These are phyloP conservation scores for Solanum pimpinellifolium DNA, from an alignment of 257 asterid species.

Conservation along the genomic window DNA sequence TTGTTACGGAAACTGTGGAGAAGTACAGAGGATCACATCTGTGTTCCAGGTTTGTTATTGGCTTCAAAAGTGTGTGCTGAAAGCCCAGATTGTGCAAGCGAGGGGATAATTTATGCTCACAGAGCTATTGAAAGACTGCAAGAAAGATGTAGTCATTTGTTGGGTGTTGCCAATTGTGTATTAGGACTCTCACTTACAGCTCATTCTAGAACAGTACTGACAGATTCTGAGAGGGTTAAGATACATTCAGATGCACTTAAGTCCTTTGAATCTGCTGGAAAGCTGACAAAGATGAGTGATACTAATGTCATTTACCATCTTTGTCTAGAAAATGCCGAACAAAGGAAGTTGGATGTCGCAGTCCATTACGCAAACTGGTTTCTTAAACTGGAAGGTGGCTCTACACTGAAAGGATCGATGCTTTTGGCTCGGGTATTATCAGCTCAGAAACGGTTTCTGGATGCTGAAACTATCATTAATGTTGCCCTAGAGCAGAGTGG, in stretches of 20 bases:
- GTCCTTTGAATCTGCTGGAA: conserved; percentile 58
- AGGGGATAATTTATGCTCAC: conserved; percentile 56
- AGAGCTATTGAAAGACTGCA: conserved; percentile 41
- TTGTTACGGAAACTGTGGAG: conserved; percentile 53
- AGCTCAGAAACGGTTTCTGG: conserved; percentile 48
- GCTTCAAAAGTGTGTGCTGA: conserved; percentile 57
- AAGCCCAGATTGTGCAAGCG: conserved; percentile 26
- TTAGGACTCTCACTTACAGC: conserved; percentile 57
- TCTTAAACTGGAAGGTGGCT: conserved; percentile 61
- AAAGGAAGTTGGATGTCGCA: conserved; percentile 76
- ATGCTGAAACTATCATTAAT: conserved; percentile 50
- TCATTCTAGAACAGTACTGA: conserved; percentile 22
- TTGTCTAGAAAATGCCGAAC: conserved; percentile 71
- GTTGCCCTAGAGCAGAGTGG: conserved; percentile 77
- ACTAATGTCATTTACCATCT: conserved; percentile 46
- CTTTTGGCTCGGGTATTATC: conserved; percentile 73
- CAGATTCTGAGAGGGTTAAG: conserved; percentile 38
- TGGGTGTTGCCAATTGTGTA: conserved; percentile 50
- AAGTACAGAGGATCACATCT: conserved; percentile 14
- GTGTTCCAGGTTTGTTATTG: conserved; percentile 43
- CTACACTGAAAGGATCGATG: conserved; percentile 52
- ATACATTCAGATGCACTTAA: conserved; percentile 51
- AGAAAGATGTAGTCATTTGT: conserved; percentile 42
- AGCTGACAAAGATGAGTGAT: conserved; percentile 40
- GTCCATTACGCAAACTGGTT: conserved; percentile 42